phyloP scores from a whole-genome alignment of 2,329 filamentous ascomycete species.

The Mycocentrospora acerina region DNA sequence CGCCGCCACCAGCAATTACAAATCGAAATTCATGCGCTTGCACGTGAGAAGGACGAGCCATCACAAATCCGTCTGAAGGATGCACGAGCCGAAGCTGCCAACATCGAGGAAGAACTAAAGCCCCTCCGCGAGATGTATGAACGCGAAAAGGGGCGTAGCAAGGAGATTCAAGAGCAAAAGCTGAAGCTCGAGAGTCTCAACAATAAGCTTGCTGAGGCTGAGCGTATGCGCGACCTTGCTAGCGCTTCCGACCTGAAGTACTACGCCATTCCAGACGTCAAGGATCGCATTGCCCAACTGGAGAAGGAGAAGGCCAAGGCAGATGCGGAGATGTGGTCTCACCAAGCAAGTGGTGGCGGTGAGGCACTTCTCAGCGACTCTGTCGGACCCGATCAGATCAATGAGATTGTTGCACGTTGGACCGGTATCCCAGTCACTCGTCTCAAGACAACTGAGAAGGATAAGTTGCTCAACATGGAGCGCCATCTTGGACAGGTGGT shows the following conservation, averaged over 20 bases:
- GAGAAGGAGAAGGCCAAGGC: conserved; percentile 78
- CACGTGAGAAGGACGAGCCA: conserved; percentile 91
- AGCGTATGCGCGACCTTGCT: conserved; percentile 78
- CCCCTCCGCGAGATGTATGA: conserved; percentile 95
- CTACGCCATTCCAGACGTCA: conserved; percentile 93
- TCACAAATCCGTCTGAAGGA: conserved; percentile 79
- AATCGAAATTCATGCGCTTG: conserved; percentile 94
- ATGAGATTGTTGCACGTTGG: conserved; percentile 95
- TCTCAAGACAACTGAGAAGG: conserved; percentile 92
- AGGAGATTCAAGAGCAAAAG: conserved; percentile 91
- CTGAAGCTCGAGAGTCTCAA: conserved; percentile 89
- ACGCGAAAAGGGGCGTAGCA: conserved; percentile 85
- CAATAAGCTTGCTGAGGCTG: conserved; percentile 91
- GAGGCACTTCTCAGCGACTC: conserved; percentile 83
- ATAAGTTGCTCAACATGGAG: conserved; percentile 98
- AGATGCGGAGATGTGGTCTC: conserved; percentile 65
- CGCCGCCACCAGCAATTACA: conserved; percentile 85
- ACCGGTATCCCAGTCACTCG: conserved; percentile 97
- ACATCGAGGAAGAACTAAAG: conserved; percentile 88
- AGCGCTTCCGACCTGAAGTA: conserved; percentile 94
- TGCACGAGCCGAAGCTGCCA: conserved; percentile 87
- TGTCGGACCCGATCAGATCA: conserved; percentile 96
- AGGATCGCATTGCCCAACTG: conserved; percentile 74
- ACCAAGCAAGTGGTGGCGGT: conserved; percentile 58
- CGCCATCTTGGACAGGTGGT: conserved; percentile 79